These are phyloP conservation scores for Coemansia sp. DNA, from an alignment of 192 early-diverging fungal genomes.

Conservation along the genomic window DNA sequence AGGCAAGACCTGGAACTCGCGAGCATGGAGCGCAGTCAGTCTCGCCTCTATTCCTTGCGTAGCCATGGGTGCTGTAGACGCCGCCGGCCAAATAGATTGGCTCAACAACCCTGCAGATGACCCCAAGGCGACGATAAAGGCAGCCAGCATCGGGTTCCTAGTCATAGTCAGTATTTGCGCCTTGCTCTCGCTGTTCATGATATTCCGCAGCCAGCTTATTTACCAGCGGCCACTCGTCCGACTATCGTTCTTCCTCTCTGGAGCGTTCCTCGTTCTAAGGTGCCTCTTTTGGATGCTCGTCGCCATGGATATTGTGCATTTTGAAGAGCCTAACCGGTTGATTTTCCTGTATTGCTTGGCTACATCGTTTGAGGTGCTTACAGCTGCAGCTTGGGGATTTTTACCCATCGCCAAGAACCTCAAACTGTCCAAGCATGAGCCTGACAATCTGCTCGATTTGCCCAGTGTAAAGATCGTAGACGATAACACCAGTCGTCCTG, in stretches of 20 bases:
- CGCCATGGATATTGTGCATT: conserved; percentile 27
- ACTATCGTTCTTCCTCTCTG: conserved; percentile 33
- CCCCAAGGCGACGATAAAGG: conserved; percentile 25
- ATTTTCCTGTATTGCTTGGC: conserved; percentile 49
- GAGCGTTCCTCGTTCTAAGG: conserved; percentile 22
- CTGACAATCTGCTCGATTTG: conserved; percentile 1
- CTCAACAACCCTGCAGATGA: conserved; percentile 43
- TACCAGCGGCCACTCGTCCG: conserved; percentile 49
- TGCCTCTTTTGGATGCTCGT: conserved; percentile 55
- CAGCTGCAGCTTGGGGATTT: conserved; percentile 29
- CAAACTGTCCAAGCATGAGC: conserved; percentile 5
- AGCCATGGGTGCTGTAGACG: conserved; percentile 48
- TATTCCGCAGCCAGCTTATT: conserved; percentile 30
- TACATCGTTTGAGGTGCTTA: conserved; percentile 33
- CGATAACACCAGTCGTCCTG: background rate
- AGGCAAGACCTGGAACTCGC: conserved; percentile 29
- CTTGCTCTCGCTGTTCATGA: conserved; percentile 22
- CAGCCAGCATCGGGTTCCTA: conserved; percentile 43
- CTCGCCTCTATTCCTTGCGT: conserved; percentile 28
- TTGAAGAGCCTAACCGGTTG: conserved; percentile 39
- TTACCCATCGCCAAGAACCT: conserved; percentile 31
- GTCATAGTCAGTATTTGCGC: conserved; percentile 25
- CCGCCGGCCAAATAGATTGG: conserved; percentile 53
- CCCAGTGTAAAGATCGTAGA: conserved; percentile 18
- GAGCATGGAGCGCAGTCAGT: conserved; percentile 33